Evolutionary conservation across 805 yeast species (phyloP).

Genomic region (Zygotorulaspora sp.): DNA sequence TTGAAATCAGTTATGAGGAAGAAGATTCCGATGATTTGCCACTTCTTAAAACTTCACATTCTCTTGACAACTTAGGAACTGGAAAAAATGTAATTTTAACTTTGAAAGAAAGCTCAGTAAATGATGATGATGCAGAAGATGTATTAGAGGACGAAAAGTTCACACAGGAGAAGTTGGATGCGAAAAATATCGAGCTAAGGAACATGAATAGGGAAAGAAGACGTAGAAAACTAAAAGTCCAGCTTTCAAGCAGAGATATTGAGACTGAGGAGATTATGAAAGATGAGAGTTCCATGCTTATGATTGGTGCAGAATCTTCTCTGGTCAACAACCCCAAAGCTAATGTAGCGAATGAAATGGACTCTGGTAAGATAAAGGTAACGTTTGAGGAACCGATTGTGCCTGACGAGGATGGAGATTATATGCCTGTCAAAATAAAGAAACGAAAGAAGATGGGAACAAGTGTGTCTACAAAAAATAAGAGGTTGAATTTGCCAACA

Average conservation of each 20-base stretch:
- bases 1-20: constrained; percentile 15
- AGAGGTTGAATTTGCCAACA: constrained; percentile 28
- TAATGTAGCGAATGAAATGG: constrained; percentile 5
- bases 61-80: constrained; percentile 38
- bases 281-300: constrained; percentile 20
- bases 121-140: constrained; percentile 32
- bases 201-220: constrained; percentile 36
- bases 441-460: constrained; percentile 38
- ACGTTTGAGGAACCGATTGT: constrained; percentile 22
- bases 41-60: constrained; percentile 46
- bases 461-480: constrained; percentile 30
- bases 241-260: constrained; percentile 23
- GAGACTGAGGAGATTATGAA: constrained; percentile 23
- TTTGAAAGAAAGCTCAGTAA: constrained; percentile 41
- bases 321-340: constrained; percentile 4
- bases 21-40: constrained; percentile 24
- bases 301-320: constrained; percentile 16
- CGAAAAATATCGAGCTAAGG: constrained; percentile 31
- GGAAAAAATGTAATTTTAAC: constrained; percentile 50
- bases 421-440: constrained; percentile 37
- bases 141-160: constrained; percentile 27
- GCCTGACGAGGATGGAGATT: constrained; percentile 33
- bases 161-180: constrained; percentile 29
- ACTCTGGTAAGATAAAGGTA: constrained; percentile 19
- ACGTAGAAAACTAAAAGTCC: constrained; percentile 19